These are phyloP conservation scores for Trichosanthes truncata DNA, from an alignment of 306 rosid genomes.

Conservation along the genomic window DNA sequence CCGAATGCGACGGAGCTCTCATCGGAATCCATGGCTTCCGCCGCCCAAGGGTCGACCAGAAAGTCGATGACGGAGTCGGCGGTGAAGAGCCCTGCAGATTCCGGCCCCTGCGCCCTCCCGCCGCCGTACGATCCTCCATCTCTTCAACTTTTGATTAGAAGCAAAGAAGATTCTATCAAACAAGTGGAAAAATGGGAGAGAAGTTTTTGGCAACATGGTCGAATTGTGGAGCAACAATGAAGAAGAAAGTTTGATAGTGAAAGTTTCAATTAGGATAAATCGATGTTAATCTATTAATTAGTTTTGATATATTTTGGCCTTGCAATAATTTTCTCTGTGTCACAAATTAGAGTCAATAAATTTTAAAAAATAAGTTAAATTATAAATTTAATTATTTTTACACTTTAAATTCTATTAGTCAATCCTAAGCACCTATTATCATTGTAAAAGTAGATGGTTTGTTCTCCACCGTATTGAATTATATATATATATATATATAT, in stretches of 20 bases:
- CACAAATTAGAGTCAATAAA: not conserved
- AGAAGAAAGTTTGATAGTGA: not conserved
- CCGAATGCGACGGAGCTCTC: constrained; percentile 43
- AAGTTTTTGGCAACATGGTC: constrained; percentile 19
- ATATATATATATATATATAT: too few species aligned
- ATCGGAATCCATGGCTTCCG: constrained; percentile 61
- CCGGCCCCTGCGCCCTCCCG: constrained; percentile 48
- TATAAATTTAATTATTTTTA: too few species aligned
- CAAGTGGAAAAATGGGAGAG: constrained; percentile 47
- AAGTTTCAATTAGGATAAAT: not conserved
- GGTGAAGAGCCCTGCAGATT: constrained; percentile 44
- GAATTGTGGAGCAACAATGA: not conserved
- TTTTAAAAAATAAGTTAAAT: not conserved
- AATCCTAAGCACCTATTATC: too few species aligned
- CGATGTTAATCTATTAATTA: not conserved
- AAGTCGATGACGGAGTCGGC: constrained; percentile 48
- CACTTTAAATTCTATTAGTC: too few species aligned
- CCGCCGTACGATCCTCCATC: constrained; percentile 60
- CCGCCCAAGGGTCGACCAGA: constrained; percentile 27
- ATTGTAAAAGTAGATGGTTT: not conserved
- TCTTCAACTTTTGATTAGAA: constrained; percentile 22
- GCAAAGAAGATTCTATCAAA: constrained; percentile 26
- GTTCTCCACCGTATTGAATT: too few species aligned
- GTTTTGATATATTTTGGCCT: not conserved
- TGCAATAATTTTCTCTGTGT: not conserved